These are phyloP conservation scores for Plectranthus barbatus DNA, from an alignment of 257 asterid genomes.

Conservation along the genomic window DNA sequence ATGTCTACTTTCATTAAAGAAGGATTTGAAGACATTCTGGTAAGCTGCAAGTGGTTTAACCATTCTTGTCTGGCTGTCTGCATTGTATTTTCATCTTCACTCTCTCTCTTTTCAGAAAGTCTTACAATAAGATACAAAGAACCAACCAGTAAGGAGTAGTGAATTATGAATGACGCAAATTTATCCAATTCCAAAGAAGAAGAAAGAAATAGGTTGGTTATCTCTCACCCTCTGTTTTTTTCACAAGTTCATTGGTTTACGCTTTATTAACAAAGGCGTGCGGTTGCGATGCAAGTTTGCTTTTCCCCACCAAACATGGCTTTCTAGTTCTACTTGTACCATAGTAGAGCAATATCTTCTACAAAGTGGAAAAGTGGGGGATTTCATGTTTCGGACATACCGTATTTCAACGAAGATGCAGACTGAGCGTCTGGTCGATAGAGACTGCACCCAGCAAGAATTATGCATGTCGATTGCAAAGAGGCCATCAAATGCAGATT, in stretches of 20 bases:
- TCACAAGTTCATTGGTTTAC: constrained; percentile 24
- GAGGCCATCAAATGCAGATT: no score
- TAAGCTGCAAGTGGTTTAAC: constrained; percentile 74
- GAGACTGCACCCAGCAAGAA: background rate
- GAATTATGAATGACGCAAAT: no score
- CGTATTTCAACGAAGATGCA: no score
- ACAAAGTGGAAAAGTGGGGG: constrained; percentile 19
- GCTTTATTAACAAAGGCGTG: constrained; percentile 32
- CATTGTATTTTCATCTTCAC: no score
- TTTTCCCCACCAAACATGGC: constrained; percentile 21
- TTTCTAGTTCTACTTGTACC: no score
- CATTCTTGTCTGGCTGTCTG: no score
- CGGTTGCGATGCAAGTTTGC: constrained; percentile 16
- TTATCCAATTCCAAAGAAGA: no score
- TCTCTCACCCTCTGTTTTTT: no score
- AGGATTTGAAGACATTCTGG: constrained; percentile 49
- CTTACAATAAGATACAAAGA: no score
- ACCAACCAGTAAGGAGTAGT: no score
- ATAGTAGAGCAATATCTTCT: background rate
- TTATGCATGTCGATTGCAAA: no score
- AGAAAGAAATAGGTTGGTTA: background rate
- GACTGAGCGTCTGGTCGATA: constrained; percentile 12
- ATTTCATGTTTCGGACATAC: constrained; percentile 14
- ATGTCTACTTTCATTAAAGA: constrained; percentile 62
- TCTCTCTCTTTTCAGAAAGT: no score